These are phyloP conservation scores for Xylaria sp. DNA, from an alignment of 2,329 filamentous ascomycete genomes.

Conservation along the genomic window DNA sequence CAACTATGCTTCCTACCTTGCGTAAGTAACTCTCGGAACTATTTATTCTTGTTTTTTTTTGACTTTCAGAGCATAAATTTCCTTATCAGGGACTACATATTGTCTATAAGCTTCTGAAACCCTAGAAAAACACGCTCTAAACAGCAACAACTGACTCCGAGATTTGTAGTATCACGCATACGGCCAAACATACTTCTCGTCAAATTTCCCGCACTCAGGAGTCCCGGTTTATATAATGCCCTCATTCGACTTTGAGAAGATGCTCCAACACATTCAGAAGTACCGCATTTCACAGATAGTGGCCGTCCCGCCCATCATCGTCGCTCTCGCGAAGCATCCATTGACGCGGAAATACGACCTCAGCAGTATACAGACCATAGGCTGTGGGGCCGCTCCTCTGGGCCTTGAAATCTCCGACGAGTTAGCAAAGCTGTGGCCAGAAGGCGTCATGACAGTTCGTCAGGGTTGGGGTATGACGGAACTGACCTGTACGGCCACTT, in stretches of 20 bases:
- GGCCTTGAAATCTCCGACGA: slow-evolving; percentile 65
- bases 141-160: too few species aligned
- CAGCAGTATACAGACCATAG: slow-evolving; percentile 68
- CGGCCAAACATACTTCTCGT: slow-evolving; percentile 76
- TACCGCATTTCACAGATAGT: slow-evolving; percentile 74
- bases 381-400: slow-evolving; percentile 76
- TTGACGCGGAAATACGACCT: slow-evolving; percentile 73
- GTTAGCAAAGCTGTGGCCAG: slow-evolving; percentile 65
- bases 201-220: slow-evolving; percentile 64
- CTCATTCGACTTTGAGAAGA: slow-evolving; percentile 77
- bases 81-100: too few species aligned
- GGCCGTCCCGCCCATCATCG: slow-evolving; percentile 79
- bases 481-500: slow-evolving; percentile 74
- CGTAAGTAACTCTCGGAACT: too few species aligned
- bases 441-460: slow-evolving; percentile 51
- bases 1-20: slow-evolving; percentile 78
- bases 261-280: slow-evolving; percentile 73
- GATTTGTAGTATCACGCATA: slow-evolving; percentile 82
- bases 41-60: too few species aligned
- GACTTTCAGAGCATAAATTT: too few species aligned
- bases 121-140: too few species aligned
- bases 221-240: slow-evolving; percentile 81
- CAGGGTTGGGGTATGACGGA: slow-evolving; percentile 95
- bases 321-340: slow-evolving; percentile 77
- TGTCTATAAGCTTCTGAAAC: too few species aligned